Conservation (phyloP, 208 protist genomes). For the Trypanosoma vivax region DNA sequence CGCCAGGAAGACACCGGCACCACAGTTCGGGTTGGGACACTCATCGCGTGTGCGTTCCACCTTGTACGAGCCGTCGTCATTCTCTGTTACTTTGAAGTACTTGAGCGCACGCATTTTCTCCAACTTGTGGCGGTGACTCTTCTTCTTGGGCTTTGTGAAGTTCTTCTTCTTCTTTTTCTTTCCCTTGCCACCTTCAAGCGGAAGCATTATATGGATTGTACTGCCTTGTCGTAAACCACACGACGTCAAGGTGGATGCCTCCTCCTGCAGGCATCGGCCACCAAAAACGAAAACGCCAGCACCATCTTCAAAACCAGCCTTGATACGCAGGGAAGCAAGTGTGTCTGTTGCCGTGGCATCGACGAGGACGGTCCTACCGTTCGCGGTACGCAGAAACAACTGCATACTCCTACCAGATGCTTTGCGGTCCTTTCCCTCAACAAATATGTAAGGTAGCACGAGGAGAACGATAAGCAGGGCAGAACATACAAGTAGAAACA, state of each 20-base stretch:
- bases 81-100: slow-evolving; percentile 99
- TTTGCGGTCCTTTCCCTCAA: too few relatives aligned
- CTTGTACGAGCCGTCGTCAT: slow-evolving; percentile 95
- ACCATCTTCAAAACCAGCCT: slow-evolving; percentile 92
- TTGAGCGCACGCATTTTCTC: slow-evolving; percentile 99
- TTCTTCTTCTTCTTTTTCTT: slow-evolving; percentile 99
- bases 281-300: slow-evolving; percentile 86
- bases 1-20: slow-evolving; percentile 95
- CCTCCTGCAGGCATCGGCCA: slow-evolving; percentile 81
- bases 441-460: not conserved
- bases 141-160: slow-evolving; percentile 99
- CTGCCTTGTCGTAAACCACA: slow-evolving; percentile 76
- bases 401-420: too few relatives aligned
- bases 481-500: not conserved
- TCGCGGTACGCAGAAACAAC: slow-evolving; percentile 15
- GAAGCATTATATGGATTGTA: slow-evolving; percentile 85
- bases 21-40: slow-evolving; percentile 84
- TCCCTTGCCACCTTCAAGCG: slow-evolving; percentile 90
- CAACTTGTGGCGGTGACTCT: slow-evolving; percentile 98
- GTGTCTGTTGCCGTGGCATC: slow-evolving; percentile 8
- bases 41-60: slow-evolving; percentile 80
- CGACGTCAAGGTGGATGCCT: slow-evolving; percentile 52
- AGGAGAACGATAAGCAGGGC: not conserved
- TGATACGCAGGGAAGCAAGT: slow-evolving; percentile 61
- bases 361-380: slow-evolving; percentile 11